phyloP scores from a whole-genome alignment of 2,329 filamentous ascomycete genomes.

The Thermochaetoides dissita region DNA sequence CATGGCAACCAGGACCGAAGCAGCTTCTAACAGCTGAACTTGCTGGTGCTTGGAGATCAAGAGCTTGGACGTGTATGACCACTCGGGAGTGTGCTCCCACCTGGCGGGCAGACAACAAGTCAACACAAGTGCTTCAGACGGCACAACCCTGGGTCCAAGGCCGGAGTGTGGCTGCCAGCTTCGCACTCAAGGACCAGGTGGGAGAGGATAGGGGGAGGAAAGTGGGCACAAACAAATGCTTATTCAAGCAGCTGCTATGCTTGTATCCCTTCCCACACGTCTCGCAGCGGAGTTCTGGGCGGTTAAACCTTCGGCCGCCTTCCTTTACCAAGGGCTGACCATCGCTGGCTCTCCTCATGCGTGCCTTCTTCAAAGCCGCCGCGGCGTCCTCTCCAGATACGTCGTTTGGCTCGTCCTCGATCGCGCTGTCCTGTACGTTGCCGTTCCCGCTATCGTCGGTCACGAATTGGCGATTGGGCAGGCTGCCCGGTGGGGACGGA shows the following conservation, averaged over 20 bases:
- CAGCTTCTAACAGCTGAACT: constrained; percentile 91
- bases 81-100: constrained; percentile 98
- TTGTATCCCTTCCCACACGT: constrained; percentile 99
- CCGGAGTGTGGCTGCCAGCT: constrained; percentile 8
- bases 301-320: constrained; percentile 58
- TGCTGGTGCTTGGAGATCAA: constrained; percentile 99
- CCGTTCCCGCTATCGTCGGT: constrained; percentile 30
- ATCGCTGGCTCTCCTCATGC: constrained; percentile 60
- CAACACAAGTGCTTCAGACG: constrained; percentile 20
- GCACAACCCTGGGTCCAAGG: constrained; percentile 7
- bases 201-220: constrained; percentile 28
- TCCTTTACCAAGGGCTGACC: constrained; percentile 70
- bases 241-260: constrained; percentile 99
- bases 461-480: constrained; percentile 44
- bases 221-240: constrained; percentile 89
- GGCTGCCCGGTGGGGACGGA: constrained; percentile 52
- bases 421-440: constrained; percentile 44
- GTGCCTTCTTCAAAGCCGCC: constrained; percentile 33
- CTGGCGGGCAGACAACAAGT: constrained; percentile 40
- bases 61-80: constrained; percentile 92
- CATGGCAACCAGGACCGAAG: constrained; percentile 92
- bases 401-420: constrained; percentile 53
- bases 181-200: constrained; percentile 22
- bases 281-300: constrained; percentile 83
- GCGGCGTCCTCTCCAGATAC: constrained; percentile 42